Evolutionary conservation across 768 basidiomycete species (phyloP), one percentile per base, ranked within the genome.

Genomic region (Postia placenta): DNA sequence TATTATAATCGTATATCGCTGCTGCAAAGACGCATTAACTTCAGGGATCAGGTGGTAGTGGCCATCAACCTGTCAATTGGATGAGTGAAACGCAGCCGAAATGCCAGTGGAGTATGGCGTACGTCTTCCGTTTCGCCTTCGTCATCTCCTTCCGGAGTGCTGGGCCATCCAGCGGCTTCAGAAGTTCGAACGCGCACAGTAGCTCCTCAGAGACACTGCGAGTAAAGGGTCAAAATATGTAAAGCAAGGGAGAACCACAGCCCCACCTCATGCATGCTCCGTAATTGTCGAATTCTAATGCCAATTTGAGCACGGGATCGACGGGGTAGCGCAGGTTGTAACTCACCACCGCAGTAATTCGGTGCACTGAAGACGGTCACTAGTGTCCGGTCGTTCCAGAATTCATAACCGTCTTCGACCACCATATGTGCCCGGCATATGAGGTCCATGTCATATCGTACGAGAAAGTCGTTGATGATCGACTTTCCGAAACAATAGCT

Each of bases 341-440:
- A 76, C 88, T 69, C 58, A 95, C 93, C 91, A 67, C 91, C 92
- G 63, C 92, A 93, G 59, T 92, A 93, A 60, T 96, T 96, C 19
- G 96, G 96, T 42, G 96, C 96, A 59, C 92, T 95, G 69, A 99
- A 99, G 48, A 99, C 93, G 1, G 96, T 99, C 46, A 99, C 96
- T 57, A 99, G 70, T 42, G 96, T 97, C 57, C 96, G 81, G 61
- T 99, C 96, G 60, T 98, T 97, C 91, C 96, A 99, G 64, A 99
- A 99, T 72, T 99, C 96, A 63, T 98, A 97, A 6, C 95, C 95
- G 62, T 94, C 92, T 66, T 99, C 96, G 54, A 99, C 96, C 39
- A 99, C 96, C 96, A 98, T 98, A 69, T 99, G 96, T 43, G 96
- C 96, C 43, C 96, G 86, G 73, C 96, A 98, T 70, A 99, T 98